phyloP scores from a whole-genome alignment of 768 basidiomycete species.

The Sporobolomyces phaffii region DNA sequence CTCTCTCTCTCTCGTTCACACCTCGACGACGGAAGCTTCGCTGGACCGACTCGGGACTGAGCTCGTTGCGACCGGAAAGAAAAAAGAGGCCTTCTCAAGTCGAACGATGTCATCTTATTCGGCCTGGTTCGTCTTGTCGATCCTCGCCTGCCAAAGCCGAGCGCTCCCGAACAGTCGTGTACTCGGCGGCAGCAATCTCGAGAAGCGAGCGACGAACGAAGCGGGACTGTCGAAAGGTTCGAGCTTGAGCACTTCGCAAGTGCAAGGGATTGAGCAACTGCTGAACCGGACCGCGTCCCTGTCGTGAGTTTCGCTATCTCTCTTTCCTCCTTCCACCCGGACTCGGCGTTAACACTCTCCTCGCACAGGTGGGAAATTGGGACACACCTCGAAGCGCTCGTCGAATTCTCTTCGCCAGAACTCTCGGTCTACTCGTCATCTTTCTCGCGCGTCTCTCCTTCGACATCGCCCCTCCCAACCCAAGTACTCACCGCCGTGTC shows the following conservation, averaged over 20 bases:
- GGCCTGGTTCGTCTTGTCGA: background rate
- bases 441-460: background rate
- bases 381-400: slow-evolving; percentile 17
- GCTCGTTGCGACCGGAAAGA: no score
- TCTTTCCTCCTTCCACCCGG: background rate
- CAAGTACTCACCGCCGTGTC: background rate
- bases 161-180: no score
- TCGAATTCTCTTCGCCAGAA: slow-evolving; percentile 11
- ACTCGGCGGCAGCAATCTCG: background rate
- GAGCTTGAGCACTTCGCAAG: background rate
- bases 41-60: no score
- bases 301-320: background rate
- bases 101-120: background rate
- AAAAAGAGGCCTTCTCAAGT: no score
- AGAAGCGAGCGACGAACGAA: background rate
- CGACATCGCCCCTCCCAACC: background rate
- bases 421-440: slow-evolving; percentile 2
- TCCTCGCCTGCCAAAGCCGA: background rate
- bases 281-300: slow-evolving; percentile 18
- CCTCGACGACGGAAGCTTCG: no score
- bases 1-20: no score
- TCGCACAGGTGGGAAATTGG: slow-evolving; percentile 30
- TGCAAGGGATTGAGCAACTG: background rate
- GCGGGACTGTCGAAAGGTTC: background rate
- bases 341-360: background rate